Base-by-base conservation (phyloP, 176 grass and related monocot genomes). In the Lolium rigidum region DNA sequence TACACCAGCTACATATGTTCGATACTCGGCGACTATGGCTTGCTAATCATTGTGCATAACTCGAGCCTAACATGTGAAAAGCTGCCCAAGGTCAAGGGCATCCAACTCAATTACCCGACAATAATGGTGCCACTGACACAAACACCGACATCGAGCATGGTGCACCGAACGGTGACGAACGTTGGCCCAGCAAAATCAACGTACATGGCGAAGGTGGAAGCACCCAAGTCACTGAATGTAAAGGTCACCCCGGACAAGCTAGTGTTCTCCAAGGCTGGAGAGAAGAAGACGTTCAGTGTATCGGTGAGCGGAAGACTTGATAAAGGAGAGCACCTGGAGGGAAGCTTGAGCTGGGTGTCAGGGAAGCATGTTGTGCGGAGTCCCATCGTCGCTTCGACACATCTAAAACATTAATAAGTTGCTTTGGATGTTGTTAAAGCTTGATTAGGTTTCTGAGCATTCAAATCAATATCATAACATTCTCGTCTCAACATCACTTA, bases 291-390 rank as follows among this genome's bases (percentile, higher is more conserved):
- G 26, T 28, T 28, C 26, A 28, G 26, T 28, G 26, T 28, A 28
- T 28, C 26, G 26, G 26, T 28, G 26, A 28, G 26, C 26, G 26
- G 26, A 28, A 28, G 26, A 28, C 11, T 25, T 73, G n/a, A 47
- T 21, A 46, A n/a, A 48, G 6, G 21, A 4, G n/a, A 46, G 6
- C 43, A 43, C 1, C 16, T 69, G 35, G 66, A 69, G n/a, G 70
- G 70, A 15, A 48, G 70, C 70, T 73, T 73, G 43, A 48, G 70
- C 2, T 73, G 70, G 70, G 70, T 73, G 43, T 73, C 70, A 11
- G n/a, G n/a, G n/a, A 73, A 47, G 70, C 41, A 73, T 73, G 70
- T 73, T 0, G 70, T 73, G 43, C 43, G 70, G 43, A 73, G 26
- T 28, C 26, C 26, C 26, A 28, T 28, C 26, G 26, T 28, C 26